phyloP scores from a whole-genome alignment of 352 stramenopile species.

The Globisporangium cylindrosporum region DNA sequence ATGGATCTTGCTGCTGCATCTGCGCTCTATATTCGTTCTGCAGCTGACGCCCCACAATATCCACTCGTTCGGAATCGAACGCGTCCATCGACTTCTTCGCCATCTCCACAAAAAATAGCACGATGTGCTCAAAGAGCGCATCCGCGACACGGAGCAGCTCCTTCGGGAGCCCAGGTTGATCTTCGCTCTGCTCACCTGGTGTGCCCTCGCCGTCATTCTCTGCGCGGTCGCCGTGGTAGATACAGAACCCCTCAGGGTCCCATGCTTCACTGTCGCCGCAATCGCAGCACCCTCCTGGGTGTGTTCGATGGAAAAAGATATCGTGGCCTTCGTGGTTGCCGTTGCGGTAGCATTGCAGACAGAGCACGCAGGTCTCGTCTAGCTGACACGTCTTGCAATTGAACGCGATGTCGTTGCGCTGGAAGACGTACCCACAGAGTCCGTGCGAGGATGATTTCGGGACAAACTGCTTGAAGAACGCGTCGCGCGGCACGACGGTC shows the following conservation, averaged over 20 bases:
- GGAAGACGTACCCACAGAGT: constrained; percentile 96
- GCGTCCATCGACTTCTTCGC: constrained; percentile 64
- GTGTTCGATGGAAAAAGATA: constrained; percentile 82
- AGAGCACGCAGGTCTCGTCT: constrained; percentile 97
- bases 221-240: constrained; percentile 71
- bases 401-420: constrained; percentile 97
- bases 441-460: constrained; percentile 47
- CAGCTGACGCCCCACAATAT: constrained; percentile 39
- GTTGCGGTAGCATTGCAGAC: constrained; percentile 94
- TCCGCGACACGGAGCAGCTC: constrained; percentile 54
- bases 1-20: constrained; percentile 18
- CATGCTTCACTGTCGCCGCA: constrained; percentile 98
- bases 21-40: constrained; percentile 29
- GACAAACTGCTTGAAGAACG: constrained; percentile 62
- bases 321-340: constrained; percentile 95
- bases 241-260: constrained; percentile 93
- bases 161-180: constrained; percentile 25
- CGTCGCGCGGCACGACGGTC: constrained; percentile 35
- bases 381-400: constrained; percentile 98
- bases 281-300: constrained; percentile 93
- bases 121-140: constrained; percentile 66
- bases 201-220: constrained; percentile 18
- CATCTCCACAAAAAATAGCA: constrained; percentile 74
- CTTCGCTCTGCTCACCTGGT: constrained; percentile 20
- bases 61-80: constrained; percentile 64